phyloP scores from a whole-genome alignment of 176 grass and related monocot genomes.

The Themeda triandra region DNA sequence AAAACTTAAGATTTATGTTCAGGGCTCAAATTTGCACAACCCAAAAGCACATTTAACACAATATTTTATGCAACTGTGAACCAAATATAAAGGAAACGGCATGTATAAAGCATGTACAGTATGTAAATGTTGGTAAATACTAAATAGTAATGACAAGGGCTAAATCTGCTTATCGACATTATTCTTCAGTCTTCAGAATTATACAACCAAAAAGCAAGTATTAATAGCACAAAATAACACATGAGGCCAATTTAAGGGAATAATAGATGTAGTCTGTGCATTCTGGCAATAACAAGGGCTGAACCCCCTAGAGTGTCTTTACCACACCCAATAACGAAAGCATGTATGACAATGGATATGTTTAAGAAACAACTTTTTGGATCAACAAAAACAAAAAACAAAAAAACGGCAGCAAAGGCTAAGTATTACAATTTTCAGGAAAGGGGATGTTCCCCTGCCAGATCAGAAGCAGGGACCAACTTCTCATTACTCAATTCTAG shows the following conservation, averaged over 20 bases:
- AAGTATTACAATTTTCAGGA: neutral
- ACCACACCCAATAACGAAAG: neutral
- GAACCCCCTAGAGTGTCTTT: neutral
- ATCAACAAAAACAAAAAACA: neutral
- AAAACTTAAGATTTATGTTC: neutral
- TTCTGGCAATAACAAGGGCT: neutral
- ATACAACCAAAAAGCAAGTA: neutral
- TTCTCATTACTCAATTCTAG: neutral
- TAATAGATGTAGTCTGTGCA: neutral
- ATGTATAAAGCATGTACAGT: neutral
- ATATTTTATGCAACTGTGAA: neutral
- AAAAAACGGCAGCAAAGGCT: neutral
- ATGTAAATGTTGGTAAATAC: neutral
- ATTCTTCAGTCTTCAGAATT: neutral
- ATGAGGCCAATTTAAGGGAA: neutral
- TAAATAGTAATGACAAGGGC: neutral
- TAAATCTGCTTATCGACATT: neutral
- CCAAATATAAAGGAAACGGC: neutral
- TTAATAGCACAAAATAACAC: neutral
- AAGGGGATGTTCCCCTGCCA: neutral
- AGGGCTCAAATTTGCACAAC: neutral
- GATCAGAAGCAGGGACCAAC: neutral
- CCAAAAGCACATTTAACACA: neutral
- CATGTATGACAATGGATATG: neutral
- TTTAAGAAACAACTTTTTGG: neutral